Evolutionary conservation across 352 stramenopile species (phyloP).

Genomic region (Stephanocyclus meneghinianus): DNA sequence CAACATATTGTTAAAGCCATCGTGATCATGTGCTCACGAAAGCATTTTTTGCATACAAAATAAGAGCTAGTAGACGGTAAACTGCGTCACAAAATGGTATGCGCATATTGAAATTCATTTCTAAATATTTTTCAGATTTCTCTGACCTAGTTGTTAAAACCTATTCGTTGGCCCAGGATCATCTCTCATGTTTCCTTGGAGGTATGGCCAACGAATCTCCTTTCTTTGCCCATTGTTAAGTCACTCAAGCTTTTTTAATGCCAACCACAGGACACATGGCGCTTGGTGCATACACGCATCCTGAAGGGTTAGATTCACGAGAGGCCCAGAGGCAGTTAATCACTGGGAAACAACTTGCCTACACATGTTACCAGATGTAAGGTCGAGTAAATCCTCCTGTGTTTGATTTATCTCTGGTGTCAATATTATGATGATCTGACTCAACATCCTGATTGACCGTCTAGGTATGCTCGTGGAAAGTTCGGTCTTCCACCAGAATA

Average conservation of each 20-base stretch:
- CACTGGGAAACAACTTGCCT: constrained; percentile 71
- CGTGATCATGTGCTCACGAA: not conserved
- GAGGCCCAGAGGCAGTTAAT: constrained; percentile 87
- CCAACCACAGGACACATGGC: constrained; percentile 84
- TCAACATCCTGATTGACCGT: constrained; percentile 7
- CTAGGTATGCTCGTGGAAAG: constrained; percentile 90
- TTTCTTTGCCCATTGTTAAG: not conserved
- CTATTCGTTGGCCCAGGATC: constrained; percentile 82
- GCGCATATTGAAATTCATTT: not conserved
- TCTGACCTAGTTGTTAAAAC: not conserved
- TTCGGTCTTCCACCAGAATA: constrained; percentile 93
- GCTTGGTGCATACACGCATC: constrained; percentile 87
- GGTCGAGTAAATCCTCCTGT: not conserved
- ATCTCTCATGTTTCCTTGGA: constrained; percentile 94
- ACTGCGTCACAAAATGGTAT: constrained; percentile 12
- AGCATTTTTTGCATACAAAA: not conserved
- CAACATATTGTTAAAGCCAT: not conserved
- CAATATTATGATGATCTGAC: not conserved
- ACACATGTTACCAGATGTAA: constrained; percentile 84
- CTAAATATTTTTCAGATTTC: not conserved
- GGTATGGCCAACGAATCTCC: constrained; percentile 33
- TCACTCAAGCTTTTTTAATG: not conserved
- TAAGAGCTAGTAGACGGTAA: constrained; percentile 6
- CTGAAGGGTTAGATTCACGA: constrained; percentile 64
- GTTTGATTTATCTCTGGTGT: not conserved